Evolutionary conservation across 2,329 filamentous ascomycete genomes (phyloP).

Genomic region (Davidsoniella australis): DNA sequence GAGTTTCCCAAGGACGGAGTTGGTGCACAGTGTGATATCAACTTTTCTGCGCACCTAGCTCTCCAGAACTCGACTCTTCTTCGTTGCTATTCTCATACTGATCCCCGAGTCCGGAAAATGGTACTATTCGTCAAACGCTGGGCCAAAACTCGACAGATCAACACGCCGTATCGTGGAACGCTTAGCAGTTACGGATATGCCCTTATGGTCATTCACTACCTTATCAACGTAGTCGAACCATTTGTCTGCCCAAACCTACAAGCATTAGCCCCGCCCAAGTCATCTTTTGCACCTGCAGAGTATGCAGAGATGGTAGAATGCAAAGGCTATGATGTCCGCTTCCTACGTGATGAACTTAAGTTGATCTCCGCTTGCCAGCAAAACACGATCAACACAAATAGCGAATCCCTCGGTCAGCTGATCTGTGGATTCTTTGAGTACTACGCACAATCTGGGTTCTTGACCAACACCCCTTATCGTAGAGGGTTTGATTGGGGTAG

Average conservation of each 20-base stretch:
- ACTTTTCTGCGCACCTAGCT: constrained; percentile 71
- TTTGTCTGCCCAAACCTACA: constrained; percentile 79
- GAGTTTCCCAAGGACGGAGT: constrained; percentile 63
- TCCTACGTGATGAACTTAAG: constrained; percentile 59
- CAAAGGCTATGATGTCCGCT: constrained; percentile 54
- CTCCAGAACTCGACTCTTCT: constrained; percentile 72
- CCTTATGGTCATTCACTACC: constrained; percentile 79
- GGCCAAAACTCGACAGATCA: constrained; percentile 74
- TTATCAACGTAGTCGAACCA: constrained; percentile 65
- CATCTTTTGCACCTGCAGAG: constrained; percentile 17
- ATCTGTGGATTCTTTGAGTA: constrained; percentile 80
- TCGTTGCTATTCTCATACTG: constrained; percentile 65
- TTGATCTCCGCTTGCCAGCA: constrained; percentile 43
- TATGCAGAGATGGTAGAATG: constrained; percentile 29
- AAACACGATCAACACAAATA: constrained; percentile 49
- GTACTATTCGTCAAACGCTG: constrained; percentile 81
- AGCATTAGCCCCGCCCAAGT: constrained; percentile 29
- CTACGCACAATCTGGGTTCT: constrained; percentile 46
- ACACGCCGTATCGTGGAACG: constrained; percentile 71
- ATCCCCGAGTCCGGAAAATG: constrained; percentile 59
- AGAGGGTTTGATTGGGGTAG: constrained; percentile 64
- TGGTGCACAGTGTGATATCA: constrained; percentile 84
- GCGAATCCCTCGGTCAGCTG: constrained; percentile 50
- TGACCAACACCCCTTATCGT: constrained; percentile 29
- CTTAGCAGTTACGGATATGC: constrained; percentile 84